phyloP scores from a whole-genome alignment of 108 stramenopile genomes.

The Aurantiochytrium sp. region DNA sequence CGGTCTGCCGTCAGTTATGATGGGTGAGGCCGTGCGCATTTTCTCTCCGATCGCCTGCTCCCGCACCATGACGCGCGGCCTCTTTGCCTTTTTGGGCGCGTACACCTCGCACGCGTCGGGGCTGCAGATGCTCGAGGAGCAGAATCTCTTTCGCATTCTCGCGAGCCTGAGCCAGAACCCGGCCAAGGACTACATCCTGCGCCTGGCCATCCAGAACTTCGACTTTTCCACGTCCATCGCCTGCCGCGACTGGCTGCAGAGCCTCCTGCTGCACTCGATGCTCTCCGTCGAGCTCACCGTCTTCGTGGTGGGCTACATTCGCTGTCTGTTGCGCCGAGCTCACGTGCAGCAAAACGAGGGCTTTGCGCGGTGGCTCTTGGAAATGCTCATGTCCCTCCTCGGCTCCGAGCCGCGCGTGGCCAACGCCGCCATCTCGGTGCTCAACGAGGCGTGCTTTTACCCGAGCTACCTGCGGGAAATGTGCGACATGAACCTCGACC shows the following conservation, averaged over 20 bases:
- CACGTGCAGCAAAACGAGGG: neutral
- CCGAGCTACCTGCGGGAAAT: neutral
- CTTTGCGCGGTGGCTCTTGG: neutral
- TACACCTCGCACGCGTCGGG: constrained; percentile 7
- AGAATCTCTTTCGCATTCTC: neutral
- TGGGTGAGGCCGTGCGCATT: neutral
- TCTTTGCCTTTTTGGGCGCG: constrained; percentile 13
- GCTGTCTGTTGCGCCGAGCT: neutral
- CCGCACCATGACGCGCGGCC: neutral
- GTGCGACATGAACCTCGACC: neutral
- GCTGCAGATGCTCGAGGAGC: neutral
- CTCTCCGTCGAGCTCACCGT: neutral
- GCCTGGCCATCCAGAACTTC: neutral
- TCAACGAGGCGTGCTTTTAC: neutral
- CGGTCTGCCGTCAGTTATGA: too few species aligned
- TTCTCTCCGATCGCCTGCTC: constrained; percentile 20
- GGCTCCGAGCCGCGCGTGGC: neutral
- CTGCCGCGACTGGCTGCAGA: neutral
- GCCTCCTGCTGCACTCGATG: neutral
- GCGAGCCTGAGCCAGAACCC: neutral
- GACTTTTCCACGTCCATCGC: neutral
- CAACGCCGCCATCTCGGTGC: neutral
- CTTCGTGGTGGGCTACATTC: neutral
- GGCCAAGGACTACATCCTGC: constrained; percentile 11
- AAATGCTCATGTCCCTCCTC: neutral